Percentiles rank a stretch among this genome's conserved stretches.
These are phyloP conservation scores for Acer yangbiense DNA, from an alignment of 345 rosid genomes.

Conservation along the genomic window DNA sequence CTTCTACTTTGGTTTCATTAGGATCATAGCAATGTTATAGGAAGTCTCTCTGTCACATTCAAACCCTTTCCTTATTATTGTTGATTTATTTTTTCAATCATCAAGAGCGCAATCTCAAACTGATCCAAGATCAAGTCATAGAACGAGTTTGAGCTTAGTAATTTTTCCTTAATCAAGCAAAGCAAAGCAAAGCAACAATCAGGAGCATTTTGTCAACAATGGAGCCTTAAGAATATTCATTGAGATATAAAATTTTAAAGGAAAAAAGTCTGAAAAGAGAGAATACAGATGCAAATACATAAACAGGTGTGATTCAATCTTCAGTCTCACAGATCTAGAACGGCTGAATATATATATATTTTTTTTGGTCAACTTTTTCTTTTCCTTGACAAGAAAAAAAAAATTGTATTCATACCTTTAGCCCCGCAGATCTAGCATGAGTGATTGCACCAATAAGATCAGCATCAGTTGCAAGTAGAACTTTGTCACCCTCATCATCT, in stretches of 20 bases:
- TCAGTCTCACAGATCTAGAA: constrained; percentile 66
- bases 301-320: constrained; percentile 37
- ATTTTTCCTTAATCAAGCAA: not conserved
- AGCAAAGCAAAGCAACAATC: not conserved
- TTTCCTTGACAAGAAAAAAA: not conserved
- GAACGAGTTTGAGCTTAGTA: not conserved
- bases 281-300: not conserved
- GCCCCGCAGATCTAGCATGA: constrained; percentile 66
- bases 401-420: constrained; percentile 52
- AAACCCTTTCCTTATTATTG: not conserved
- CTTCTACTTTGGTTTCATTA: not conserved
- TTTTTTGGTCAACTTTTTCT: not conserved
- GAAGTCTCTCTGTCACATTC: not conserved
- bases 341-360: constrained; percentile 41
- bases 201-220: not conserved
- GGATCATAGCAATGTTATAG: not conserved
- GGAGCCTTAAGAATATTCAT: not conserved
- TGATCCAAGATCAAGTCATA: not conserved
- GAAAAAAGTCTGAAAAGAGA: not conserved
- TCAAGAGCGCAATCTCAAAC: not conserved
- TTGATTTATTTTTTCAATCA: not conserved
- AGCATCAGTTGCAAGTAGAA: constrained; percentile 64
- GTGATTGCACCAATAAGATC: constrained; percentile 76
- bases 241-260: not conserved
- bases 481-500: constrained; percentile 96